Base-by-base conservation (phyloP, 768 basidiomycete genomes). In the Phanerodontia chrysosporium region DNA sequence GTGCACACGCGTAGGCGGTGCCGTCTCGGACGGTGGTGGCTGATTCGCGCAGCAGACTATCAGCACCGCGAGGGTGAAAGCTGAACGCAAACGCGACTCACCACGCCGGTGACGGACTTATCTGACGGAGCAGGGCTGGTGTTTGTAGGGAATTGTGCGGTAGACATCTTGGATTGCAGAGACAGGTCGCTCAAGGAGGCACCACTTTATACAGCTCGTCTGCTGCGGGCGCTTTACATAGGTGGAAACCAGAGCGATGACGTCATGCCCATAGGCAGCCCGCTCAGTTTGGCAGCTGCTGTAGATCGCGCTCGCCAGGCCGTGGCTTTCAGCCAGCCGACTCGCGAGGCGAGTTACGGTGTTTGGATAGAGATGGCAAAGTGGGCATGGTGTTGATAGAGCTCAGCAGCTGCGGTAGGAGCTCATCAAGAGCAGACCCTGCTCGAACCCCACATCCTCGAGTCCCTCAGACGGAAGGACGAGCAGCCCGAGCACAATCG, bases 11-110 rank as follows among this genome's bases (percentile, higher is more conserved):
- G 57, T 58, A 4, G 61, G 61, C 28, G 46, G 42, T 12, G 39
- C 54, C 10, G 46, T 55, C 16, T 62, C 35, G 9, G 61, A 62
- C 7, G 61, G 61, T 30, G 51, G 24, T 18, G 4, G 25, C 16
- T 58, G 22, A 27, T 45, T 13, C 42, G 16, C 32, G 45, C 32
- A 9, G 45, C n/a, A 30, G 21, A 39, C 7, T 12, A 49, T 36
- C 16, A 14, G 6, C 29, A 30, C 45, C 45, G 32, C 14, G 29
- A 42, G 18, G 16, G 5, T 12, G 10, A 2, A 49, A n/a, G 29
- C 42, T 49, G 6, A 42, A 35, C 45, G n/a, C 25, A 14, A 55
- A 28, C 39, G 14, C 14, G 27, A 28, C 24, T 12, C 25, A 48
- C 21, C 22, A 56, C 27, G 25, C 27, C 18, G 21, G 18, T 21